A percentile compares a stretch with the other conserved stretches of the same genome.
phyloP scores from a whole-genome alignment of 2,329 filamentous ascomycete genomes.

The Zopfia rhizophila region DNA sequence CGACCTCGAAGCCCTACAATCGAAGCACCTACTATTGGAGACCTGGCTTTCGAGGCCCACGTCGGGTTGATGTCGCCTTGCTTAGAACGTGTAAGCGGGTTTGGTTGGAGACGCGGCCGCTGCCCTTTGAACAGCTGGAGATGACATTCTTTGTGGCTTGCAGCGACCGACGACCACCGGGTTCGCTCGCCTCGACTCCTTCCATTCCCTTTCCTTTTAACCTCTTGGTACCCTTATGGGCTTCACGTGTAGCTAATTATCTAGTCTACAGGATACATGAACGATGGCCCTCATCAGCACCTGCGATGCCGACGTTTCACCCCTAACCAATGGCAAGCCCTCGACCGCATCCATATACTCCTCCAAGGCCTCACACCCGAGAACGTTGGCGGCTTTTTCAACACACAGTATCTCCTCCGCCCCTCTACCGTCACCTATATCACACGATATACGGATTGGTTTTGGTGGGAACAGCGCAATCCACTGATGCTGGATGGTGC shows the following conservation, averaged over 20 bases:
- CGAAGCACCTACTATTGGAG: constrained; percentile 7
- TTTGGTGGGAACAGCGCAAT: constrained; percentile 94
- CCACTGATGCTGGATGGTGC: constrained; percentile 56
- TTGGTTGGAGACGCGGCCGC: background rate
- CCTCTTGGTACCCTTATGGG: background rate
- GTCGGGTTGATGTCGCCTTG: constrained; percentile 4
- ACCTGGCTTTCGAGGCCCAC: constrained; percentile 8
- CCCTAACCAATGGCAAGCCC: constrained; percentile 3
- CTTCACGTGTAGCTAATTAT: no score
- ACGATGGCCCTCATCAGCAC: background rate
- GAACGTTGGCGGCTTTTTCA: background rate
- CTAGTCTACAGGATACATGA: no score
- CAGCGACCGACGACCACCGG: no score
- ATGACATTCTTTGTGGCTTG: no score
- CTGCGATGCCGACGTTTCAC: background rate
- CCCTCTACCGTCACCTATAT: constrained; percentile 56
- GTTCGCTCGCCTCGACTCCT: no score
- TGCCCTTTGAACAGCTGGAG: no score
- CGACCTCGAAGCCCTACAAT: constrained; percentile 2
- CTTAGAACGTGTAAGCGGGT: constrained; percentile 12
- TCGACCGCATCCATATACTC: background rate
- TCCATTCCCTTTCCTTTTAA: no score
- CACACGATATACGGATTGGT: constrained; percentile 61
- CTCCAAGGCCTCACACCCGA: background rate
- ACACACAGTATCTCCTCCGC: constrained; percentile 35